Base-by-base conservation (phyloP, 2,329 filamentous ascomycete genomes). In the Exophiala lecanii-corni region DNA sequence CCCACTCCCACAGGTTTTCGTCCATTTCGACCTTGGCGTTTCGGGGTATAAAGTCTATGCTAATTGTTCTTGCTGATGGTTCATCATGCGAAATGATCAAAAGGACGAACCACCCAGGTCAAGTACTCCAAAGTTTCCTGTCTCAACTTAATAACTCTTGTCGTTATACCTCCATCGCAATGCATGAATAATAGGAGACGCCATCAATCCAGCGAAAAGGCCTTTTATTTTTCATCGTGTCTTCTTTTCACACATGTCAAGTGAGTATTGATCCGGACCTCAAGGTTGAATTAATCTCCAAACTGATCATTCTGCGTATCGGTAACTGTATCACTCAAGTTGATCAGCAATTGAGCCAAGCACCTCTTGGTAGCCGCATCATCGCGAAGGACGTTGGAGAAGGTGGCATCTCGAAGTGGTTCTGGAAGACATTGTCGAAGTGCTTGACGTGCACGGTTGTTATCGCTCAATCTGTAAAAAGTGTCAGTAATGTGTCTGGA, bases 321-420 rank as follows among this genome's bases (percentile, higher is more conserved):
- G 47, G 78, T 82, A 47, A 89, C 84, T 55, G 86, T 91, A 66
- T 97, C 92, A 7, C 88, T 94, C 41, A 98, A 79, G 62, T 97
- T 97, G 69, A 97, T 94, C 47, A 97, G 76, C 6, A 98, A 81
- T 67, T 97, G 92, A n/a, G 89, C 87, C 23, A 98, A 82, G 65
- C 92, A 98, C 46, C 92, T 84, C 73, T 98, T 98, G 1, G 92
- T 98, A 1, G 92, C 92, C 10, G 92, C 92, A 61, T 98, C 92
- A 60, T 98, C 92, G 45, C 92, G 86, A 23, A 98, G 81, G 33
- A 98, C 92, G 0, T 89, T 91, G 6, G 89, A 94, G 65, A 98
- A 98, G 2, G 92, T 98, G 5, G 91, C 89, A 63, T 98, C 92
- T 36, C 92, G 85, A n/a, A 98, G 81, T n/a, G 92, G 92, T 60